Conservation (phyloP, 176 grass and related monocot genomes). For the Typha latifolia region DNA sequence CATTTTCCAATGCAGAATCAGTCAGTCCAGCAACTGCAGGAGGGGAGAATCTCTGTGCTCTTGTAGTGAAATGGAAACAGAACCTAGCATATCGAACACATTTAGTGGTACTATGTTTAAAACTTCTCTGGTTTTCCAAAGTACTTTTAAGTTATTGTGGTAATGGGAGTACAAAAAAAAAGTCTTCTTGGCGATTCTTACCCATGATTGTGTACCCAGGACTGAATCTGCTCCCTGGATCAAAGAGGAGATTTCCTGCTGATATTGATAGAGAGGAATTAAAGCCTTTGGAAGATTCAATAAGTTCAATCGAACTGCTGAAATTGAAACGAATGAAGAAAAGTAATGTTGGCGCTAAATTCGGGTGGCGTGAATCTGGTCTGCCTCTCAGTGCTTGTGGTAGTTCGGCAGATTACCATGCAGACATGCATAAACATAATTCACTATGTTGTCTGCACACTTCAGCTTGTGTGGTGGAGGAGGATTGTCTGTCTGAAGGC, state of each 20-base stretch:
- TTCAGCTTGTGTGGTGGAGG: constrained; percentile 50
- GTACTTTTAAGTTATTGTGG: constrained; percentile 5
- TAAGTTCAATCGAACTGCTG: constrained; percentile 27
- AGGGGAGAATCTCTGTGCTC: constrained; percentile 7
- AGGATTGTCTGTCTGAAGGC: constrained; percentile 60
- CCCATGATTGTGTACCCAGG: constrained; percentile 35
- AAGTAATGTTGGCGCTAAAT: constrained; percentile 5
- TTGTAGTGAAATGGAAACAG: constrained; percentile 32
- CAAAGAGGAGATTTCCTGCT: constrained; percentile 65
- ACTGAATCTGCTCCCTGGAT: constrained; percentile 72
- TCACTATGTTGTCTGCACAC: constrained; percentile 54
- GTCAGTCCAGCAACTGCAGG: constrained; percentile 36
- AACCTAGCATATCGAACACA: constrained; percentile 70
- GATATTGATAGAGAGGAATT: constrained; percentile 32
- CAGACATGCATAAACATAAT: constrained; percentile 35
- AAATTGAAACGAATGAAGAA: constrained; percentile 54
- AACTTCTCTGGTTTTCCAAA: not conserved
- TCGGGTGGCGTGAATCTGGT: constrained; percentile 28
- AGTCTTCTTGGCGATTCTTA: not conserved
- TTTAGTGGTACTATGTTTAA: constrained; percentile 49
- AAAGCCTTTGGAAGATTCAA: constrained; percentile 40
- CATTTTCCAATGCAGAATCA: constrained; percentile 39
- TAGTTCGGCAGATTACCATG: constrained; percentile 26
- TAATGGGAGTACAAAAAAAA: not conserved
- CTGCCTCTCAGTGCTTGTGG: constrained; percentile 23